These are phyloP conservation scores for Geotrichum armillariae DNA, from an alignment of 1,139 yeast genomes.

Conservation along the genomic window DNA sequence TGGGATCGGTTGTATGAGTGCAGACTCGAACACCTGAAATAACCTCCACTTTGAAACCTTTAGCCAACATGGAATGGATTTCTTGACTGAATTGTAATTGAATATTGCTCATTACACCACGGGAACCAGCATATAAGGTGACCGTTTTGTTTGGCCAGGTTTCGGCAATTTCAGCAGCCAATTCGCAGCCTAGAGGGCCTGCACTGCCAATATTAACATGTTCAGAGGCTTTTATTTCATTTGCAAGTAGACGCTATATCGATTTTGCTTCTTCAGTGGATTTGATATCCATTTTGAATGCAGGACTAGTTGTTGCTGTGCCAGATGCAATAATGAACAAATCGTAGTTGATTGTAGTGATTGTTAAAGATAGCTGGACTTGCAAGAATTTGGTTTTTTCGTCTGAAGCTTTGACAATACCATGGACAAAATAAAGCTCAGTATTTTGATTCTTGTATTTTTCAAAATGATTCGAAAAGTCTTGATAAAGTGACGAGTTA, in stretches of 20 bases:
- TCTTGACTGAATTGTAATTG: conserved; percentile 6
- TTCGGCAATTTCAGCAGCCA: conserved; percentile 14
- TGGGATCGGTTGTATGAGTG: neutral
- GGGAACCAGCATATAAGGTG: conserved; percentile 10
- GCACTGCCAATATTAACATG: conserved; percentile 18
- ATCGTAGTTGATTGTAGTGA: neutral
- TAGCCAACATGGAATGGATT: neutral
- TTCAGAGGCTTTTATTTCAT: neutral
- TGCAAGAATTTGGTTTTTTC: neutral
- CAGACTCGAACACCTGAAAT: conserved; percentile 1
- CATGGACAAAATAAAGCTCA: conserved; percentile 12
- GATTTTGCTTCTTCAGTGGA: neutral
- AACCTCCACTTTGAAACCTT: conserved; percentile 6
- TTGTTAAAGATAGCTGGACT: neutral
- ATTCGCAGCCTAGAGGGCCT: conserved; percentile 13
- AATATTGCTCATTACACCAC: conserved; percentile 5
- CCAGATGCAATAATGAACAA: conserved; percentile 11
- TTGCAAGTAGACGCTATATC: neutral
- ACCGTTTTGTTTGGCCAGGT: conserved; percentile 10
- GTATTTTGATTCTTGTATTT: conserved; percentile 3
- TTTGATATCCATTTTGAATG: neutral
- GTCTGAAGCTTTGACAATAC: conserved; percentile 4
- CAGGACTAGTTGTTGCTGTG: conserved; percentile 1
- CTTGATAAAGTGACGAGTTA: conserved; percentile 5
- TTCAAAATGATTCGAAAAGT: neutral